phyloP scores from a whole-genome alignment of 345 rosid species.

The Theobroma cacao region DNA sequence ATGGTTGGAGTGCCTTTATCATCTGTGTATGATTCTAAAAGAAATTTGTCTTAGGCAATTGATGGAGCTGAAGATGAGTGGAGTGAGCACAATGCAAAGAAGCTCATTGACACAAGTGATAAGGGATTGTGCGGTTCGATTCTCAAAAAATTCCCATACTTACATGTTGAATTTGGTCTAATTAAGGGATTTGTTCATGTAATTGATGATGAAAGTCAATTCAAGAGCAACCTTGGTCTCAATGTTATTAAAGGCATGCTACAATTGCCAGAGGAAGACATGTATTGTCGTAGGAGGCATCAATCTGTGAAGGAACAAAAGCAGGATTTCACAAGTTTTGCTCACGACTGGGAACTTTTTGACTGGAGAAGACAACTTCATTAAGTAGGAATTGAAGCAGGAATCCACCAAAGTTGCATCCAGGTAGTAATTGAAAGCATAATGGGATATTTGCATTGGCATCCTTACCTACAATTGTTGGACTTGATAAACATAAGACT shows the following conservation, averaged over 20 bases:
- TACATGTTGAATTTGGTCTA: conserved; percentile 88
- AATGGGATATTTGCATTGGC: not conserved
- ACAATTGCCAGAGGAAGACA: conserved; percentile 75
- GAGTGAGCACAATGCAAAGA: conserved; percentile 98
- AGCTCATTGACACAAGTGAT: conserved; percentile 79
- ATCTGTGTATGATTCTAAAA: conserved; percentile 4
- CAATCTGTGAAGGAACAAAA: conserved; percentile 70
- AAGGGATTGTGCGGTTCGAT: conserved; percentile 85
- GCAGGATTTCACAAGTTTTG: conserved; percentile 55
- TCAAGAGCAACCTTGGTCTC: conserved; percentile 77
- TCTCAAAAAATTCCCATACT: conserved; percentile 90
- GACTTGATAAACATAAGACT: too few relatives aligned
- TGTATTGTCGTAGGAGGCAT: conserved; percentile 65
- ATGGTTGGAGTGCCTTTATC: not conserved
- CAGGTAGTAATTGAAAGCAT: not conserved
- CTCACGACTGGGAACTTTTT: conserved; percentile 69
- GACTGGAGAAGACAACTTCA: conserved; percentile 93
- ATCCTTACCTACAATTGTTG: too few relatives aligned
- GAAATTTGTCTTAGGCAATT: conserved; percentile 53
- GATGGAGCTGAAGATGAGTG: conserved; percentile 98
- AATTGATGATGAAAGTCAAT: conserved; percentile 87
- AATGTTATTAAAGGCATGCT: conserved; percentile 93
- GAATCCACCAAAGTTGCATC: not conserved
- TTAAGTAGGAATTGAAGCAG: conserved; percentile 17
- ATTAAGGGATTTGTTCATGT: conserved; percentile 85